Evolutionary conservation across 2,329 filamentous ascomycete genomes (phyloP), one percentile per base, ranked within the genome.

Genomic region (Colletotrichum echinochloae): DNA sequence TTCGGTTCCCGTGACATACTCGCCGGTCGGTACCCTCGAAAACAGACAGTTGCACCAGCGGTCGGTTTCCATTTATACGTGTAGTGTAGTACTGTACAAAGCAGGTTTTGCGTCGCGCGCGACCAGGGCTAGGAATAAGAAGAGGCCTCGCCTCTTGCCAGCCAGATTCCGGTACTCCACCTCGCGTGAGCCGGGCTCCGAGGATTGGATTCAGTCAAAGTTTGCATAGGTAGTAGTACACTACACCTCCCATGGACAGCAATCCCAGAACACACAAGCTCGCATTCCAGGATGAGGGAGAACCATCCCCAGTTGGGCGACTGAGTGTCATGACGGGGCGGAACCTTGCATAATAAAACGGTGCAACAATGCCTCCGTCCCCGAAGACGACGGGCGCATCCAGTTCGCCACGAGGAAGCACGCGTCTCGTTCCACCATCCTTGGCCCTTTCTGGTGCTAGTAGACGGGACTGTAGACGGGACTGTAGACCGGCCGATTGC

Each of bases 281-380:
- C 46, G 23, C 51, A 65, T 68, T 44, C 55, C 66, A 55, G 66
- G 61, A 66, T 30, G 52, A 65, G 61, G 61, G 52, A 68, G 37
- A 57, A 30, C 5, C 46, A 49, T 7, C 28, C 44, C 35, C 44
- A 64, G 44, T 23, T 35, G 52, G 30, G n/a, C n/a, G n/a, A n/a
- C n/a, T n/a, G n/a, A n/a, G n/a, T n/a, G n/a, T n/a, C n/a, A n/a
- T n/a, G 14, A 23, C 41, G 14, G 62, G 55, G 54, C 39, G 55
- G 54, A 60, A 60, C 33, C 55, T 26, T 69, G 48, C 62, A n/a
- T 41, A 59, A 52, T 59, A 37, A 70, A 67, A 57, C 67, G 64
- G 67, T 62, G 64, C 67, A 70, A 70, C 57, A 59, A 52, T 35
- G 39, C 44, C 57, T 59, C 67, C 64, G 67, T 62, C 63, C 51